phyloP scores from a whole-genome alignment of 2,329 filamentous ascomycete species.

The Colletotrichum lini region DNA sequence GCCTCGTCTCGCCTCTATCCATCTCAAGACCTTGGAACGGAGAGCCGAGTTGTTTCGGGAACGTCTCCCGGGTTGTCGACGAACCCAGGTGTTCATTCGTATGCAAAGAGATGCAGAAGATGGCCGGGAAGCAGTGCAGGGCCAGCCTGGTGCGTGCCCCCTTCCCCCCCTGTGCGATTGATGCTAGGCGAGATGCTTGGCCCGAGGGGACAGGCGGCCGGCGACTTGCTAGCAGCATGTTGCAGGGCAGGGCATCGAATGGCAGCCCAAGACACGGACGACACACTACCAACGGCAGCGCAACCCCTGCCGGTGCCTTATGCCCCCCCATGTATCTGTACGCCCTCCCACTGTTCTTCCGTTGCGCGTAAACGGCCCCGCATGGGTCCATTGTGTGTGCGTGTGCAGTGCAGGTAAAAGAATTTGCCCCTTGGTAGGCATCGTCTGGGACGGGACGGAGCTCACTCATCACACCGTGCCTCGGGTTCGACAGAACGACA shows the following conservation, averaged over 20 bases:
- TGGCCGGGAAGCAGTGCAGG: constrained; percentile 7
- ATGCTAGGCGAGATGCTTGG: constrained; percentile 10
- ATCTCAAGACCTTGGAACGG: constrained; percentile 1
- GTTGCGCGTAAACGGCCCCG: constrained; percentile 18
- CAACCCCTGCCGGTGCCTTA: constrained; percentile 29
- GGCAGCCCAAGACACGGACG: constrained; percentile 41
- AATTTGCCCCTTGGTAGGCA: background rate
- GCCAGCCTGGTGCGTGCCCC: constrained; percentile 11
- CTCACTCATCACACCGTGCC: constrained; percentile 23
- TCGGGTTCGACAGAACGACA: background rate
- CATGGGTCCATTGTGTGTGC: constrained; percentile 15
- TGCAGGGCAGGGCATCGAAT: constrained; percentile 39
- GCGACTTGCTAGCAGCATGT: constrained; percentile 7
- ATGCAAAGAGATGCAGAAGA: constrained; percentile 10
- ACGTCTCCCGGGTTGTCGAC: constrained; percentile 21
- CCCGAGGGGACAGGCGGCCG: constrained; percentile 5
- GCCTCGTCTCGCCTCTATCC: background rate
- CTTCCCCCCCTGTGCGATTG: background rate
- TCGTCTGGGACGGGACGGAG: constrained; percentile 7
- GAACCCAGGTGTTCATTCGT: constrained; percentile 5
- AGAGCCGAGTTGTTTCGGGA: constrained; percentile 27
- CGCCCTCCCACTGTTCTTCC: constrained; percentile 15
- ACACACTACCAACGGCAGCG: constrained; percentile 37
- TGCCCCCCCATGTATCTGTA: constrained; percentile 18
- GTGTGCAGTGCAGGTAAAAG: background rate